Conservation (phyloP, 306 rosid genomes). For the Amphicarpaea edgeworthii region DNA sequence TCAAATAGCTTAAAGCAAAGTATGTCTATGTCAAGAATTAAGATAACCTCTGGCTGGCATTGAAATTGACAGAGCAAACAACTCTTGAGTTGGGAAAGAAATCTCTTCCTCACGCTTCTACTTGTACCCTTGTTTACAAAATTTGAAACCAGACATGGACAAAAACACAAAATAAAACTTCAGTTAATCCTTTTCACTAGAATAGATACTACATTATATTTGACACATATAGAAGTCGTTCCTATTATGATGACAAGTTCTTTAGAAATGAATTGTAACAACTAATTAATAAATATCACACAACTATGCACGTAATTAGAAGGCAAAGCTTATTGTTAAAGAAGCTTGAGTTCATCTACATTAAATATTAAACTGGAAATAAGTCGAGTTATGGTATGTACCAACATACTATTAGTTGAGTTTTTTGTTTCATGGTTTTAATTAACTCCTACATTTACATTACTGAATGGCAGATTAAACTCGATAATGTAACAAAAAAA, state of each 20-base stretch:
- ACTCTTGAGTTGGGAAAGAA: constrained; percentile 61
- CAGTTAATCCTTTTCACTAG: neutral
- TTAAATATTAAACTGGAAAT: constrained; percentile 4
- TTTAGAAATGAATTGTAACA: neutral
- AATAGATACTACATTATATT: neutral
- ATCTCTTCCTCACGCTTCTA: constrained; percentile 54
- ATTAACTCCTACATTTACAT: neutral
- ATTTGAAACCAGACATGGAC: constrained; percentile 6
- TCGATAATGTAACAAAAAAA: too few species aligned
- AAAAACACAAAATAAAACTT: constrained; percentile 27
- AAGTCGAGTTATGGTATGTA: neutral
- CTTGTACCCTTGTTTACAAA: constrained; percentile 48
- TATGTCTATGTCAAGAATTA: neutral
- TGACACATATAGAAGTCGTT: neutral
- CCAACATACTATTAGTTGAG: neutral
- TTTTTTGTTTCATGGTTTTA: neutral
- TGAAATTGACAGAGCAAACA: constrained; percentile 35
- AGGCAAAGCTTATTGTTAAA: neutral
- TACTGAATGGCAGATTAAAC: neutral
- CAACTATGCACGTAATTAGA: neutral
- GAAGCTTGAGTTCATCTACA: neutral
- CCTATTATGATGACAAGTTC: neutral
- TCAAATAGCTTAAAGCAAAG: neutral
- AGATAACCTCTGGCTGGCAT: constrained; percentile 67
- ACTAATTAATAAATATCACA: neutral